Evolutionary conservation across 306 rosid genomes (phyloP), one percentile per base, ranked within the genome.

Genomic region (Parietaria judaica): DNA sequence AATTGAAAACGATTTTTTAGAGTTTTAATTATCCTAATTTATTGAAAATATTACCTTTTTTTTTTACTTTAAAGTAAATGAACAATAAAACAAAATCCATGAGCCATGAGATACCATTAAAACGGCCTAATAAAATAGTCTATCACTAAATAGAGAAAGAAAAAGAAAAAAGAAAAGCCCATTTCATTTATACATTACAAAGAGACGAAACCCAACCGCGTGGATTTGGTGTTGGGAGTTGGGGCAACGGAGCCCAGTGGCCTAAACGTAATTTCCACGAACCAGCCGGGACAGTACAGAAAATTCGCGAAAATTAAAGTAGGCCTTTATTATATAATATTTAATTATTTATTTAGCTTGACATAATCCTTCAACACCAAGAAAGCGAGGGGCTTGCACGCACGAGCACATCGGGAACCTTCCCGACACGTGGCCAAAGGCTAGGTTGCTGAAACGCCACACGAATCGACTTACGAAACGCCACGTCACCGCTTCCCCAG

Each of bases 361-460:
- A 41, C 14, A 48, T 65, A 0, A 8, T 64, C 14, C 60, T 70
- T 35, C 31, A 3, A 10, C 44, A 17, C 45, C 13, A 67, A 82
- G 80, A 78, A 67, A 64, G 55, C 51, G 73, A 62, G 43, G 5
- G 60, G 36, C 11, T 1, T 31, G 38, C 60, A 8, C 23, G 35
- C 51, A 3, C 39, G 8, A 11, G 73, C 70, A 66, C 68, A 52
- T 82, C 85, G 75, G 73, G 89, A 87, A 84, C 67, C 68, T 82
- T 82, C 85, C 59, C 35, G 64, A 55, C 89, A 76, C 87, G 81
- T 70, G 87, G 51, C 66, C 37, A 11, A 11, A 55, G 38, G 41
- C 49, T 16, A 60, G 76, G 66, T 1, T 8, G 50, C 58, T 61
- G 75, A 69, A 63, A 68, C 75, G 63, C 54, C 66, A 58, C 52